Percentiles rank a stretch among this genome's conserved stretches.
Conservation (phyloP, 2,329 filamentous ascomycete species). For the Ploettnerulaceae sp. region DNA sequence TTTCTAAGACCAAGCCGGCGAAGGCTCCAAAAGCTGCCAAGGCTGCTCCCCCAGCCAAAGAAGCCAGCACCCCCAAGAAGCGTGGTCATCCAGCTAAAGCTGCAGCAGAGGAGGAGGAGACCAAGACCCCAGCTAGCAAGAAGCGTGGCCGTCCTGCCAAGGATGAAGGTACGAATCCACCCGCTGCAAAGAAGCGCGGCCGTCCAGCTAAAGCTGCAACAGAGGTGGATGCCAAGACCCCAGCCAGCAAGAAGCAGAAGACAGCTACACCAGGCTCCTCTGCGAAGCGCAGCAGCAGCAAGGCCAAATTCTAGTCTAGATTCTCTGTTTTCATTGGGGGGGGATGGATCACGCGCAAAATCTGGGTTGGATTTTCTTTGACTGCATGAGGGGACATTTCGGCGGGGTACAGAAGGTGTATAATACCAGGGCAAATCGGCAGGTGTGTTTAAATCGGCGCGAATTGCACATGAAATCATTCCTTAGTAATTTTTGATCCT, state of each 20-base stretch:
- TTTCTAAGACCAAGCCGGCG: neutral
- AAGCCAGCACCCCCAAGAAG: constrained; percentile 10
- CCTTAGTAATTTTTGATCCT: too few relatives aligned
- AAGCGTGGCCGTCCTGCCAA: too few relatives aligned
- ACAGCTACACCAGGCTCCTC: constrained; percentile 1
- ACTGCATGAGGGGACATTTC: too few relatives aligned
- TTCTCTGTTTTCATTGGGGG: too few relatives aligned
- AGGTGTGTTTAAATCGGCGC: too few relatives aligned
- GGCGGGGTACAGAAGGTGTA: too few relatives aligned
- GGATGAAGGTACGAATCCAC: neutral
- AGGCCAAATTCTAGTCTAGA: too few relatives aligned
- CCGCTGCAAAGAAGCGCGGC: constrained; percentile 12
- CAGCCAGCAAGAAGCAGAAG: constrained; percentile 9
- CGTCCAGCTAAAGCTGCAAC: constrained; percentile 6
- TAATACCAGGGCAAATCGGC: too few relatives aligned
- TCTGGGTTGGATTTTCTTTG: too few relatives aligned
- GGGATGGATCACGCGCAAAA: too few relatives aligned
- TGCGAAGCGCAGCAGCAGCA: constrained; percentile 3
- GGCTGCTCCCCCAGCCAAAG: neutral
- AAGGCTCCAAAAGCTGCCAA: neutral
- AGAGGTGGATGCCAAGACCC: constrained; percentile 5
- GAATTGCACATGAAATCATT: too few relatives aligned
- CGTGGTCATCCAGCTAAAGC: constrained; percentile 11
- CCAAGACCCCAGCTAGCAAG: constrained; percentile 9
- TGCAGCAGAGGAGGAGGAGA: neutral